Conservation (phyloP, 2,329 filamentous ascomycete species). For the Pseudogymnoascus sp. region DNA sequence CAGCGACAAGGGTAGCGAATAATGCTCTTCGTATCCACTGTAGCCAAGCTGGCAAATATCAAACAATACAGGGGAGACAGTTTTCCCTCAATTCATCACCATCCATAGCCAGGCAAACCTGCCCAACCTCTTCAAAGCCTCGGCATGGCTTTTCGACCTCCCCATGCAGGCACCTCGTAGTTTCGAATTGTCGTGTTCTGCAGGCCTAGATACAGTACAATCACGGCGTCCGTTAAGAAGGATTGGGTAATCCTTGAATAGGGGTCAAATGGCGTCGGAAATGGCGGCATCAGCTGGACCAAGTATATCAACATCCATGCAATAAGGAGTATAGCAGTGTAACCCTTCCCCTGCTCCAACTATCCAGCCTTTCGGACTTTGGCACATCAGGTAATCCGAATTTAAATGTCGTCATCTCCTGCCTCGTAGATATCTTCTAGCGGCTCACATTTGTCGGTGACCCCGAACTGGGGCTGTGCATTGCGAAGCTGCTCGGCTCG, state of each 20-base stretch:
- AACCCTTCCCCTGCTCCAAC: not conserved
- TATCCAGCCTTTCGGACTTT: not conserved
- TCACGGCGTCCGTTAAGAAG: not conserved
- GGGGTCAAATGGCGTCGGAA: not conserved
- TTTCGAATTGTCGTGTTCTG: not conserved
- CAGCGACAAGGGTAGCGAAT: not conserved
- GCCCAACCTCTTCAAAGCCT: not conserved
- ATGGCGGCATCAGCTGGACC: not conserved
- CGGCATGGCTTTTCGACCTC: not conserved
- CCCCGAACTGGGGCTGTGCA: not conserved
- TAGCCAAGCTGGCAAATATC: not conserved
- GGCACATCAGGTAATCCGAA: not conserved
- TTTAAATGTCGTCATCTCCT: not conserved
- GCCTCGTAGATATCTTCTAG: not conserved
- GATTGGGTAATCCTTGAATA: not conserved
- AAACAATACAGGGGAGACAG: not conserved
- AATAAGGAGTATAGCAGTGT: not conserved
- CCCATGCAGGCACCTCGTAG: not conserved
- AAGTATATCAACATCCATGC: not conserved
- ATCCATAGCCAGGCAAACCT: not conserved
- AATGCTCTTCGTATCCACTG: not conserved
- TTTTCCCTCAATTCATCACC: not conserved
- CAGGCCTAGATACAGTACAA: not conserved
- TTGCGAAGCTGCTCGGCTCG: too few relatives aligned
- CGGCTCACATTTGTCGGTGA: not conserved